A percentile compares a stretch with the other conserved stretches of the same genome.
phyloP scores from a whole-genome alignment of 495 filamentous ascomycete genomes.

The Corynascus novoguineensis region DNA sequence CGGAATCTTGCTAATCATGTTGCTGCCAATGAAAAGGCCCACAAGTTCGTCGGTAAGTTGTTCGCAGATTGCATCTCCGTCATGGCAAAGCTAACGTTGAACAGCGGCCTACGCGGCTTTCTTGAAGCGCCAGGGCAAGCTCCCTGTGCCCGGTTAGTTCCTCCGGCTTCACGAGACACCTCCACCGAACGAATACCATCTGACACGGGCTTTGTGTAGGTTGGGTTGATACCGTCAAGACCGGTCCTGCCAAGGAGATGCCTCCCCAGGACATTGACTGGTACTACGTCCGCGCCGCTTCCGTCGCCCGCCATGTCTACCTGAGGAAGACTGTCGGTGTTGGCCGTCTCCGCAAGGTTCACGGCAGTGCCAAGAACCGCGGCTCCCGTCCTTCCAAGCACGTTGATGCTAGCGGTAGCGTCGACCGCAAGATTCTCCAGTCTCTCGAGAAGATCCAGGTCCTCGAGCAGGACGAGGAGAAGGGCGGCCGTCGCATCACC shows the following conservation, averaged over 20 bases:
- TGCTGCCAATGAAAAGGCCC: slow-evolving; percentile 50
- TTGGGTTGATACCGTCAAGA: slow-evolving; percentile 99
- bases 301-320: slow-evolving; percentile 97
- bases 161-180: slow-evolving; percentile 6
- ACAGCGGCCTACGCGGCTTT: slow-evolving; percentile 81
- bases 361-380: slow-evolving; percentile 96
- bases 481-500: slow-evolving; percentile 94
- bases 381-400: slow-evolving; percentile 86
- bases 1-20: slow-evolving; percentile 54
- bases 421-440: slow-evolving; percentile 95
- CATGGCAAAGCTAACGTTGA: neutral
- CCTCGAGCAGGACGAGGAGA: slow-evolving; percentile 91
- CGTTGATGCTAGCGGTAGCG: slow-evolving; percentile 88
- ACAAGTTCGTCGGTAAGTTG: slow-evolving; percentile 72
- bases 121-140: slow-evolving; percentile 98
- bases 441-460: slow-evolving; percentile 98
- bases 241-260: slow-evolving; percentile 89
- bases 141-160: slow-evolving; percentile 80
- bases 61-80: neutral
- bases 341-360: slow-evolving; percentile 70
- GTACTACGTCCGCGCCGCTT: slow-evolving; percentile 97
- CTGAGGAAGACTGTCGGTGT: slow-evolving; percentile 98
- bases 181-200: neutral
- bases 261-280: slow-evolving; percentile 95
- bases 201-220: slow-evolving; percentile 42